Conservation (phyloP, 192 early-diverging fungal species). For the Mortierella antarctica region DNA sequence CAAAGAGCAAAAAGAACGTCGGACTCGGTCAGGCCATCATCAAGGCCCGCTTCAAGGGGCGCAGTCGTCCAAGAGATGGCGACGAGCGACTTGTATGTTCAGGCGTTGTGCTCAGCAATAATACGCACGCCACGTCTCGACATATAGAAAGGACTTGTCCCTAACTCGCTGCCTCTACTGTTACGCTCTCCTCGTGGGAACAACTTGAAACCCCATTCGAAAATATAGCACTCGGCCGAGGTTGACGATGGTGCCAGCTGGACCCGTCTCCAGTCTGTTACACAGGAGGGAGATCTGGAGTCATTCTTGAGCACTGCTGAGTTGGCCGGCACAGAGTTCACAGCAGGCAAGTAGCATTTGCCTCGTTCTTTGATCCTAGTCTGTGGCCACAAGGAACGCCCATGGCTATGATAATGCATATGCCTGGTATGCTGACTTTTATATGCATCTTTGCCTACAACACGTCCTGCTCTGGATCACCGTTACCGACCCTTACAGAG, state of each 20-base stretch:
- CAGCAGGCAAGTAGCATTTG: slow-evolving; percentile 67
- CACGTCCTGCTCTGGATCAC: no score
- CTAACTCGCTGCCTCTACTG: background rate
- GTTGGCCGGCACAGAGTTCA: slow-evolving; percentile 95
- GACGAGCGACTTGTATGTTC: slow-evolving; percentile 55
- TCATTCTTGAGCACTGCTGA: slow-evolving; percentile 95
- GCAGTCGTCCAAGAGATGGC: slow-evolving; percentile 53
- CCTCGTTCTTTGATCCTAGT: background rate
- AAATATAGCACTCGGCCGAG: slow-evolving; percentile 82
- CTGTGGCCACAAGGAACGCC: background rate
- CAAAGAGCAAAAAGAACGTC: slow-evolving; percentile 57
- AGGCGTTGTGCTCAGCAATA: background rate
- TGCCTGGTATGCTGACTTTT: no score
- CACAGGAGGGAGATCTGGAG: slow-evolving; percentile 96
- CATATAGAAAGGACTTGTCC: background rate
- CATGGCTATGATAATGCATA: background rate
- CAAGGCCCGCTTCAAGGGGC: slow-evolving; percentile 59
- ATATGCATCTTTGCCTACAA: slow-evolving; percentile 12
- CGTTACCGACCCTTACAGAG: slow-evolving; percentile 52
- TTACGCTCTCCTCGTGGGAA: background rate
- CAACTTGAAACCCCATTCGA: background rate
- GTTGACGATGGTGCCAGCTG: slow-evolving; percentile 85
- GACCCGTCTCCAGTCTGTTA: slow-evolving; percentile 93
- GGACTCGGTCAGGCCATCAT: slow-evolving; percentile 62
- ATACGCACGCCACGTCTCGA: background rate